Percentiles rank a stretch among this genome's conserved stretches.
Conservation (phyloP, 768 basidiomycete species). For the Xerocomellus amylosporus region DNA sequence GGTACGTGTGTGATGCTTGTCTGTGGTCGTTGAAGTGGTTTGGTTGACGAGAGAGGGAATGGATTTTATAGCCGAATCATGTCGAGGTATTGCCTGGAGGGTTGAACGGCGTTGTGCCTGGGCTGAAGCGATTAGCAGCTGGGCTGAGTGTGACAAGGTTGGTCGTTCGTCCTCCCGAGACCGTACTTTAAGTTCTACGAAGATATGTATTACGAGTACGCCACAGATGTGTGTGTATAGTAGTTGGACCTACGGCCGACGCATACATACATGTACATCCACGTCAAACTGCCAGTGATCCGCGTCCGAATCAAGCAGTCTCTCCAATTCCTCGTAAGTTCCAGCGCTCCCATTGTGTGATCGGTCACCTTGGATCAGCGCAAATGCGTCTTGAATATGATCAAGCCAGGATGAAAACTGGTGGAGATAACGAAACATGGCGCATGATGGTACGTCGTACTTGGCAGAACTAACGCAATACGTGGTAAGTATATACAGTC, state of each 20-base stretch:
- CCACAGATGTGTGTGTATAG: too few relatives aligned
- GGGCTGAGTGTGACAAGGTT: slow-evolving; percentile 41
- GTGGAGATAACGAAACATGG: too few relatives aligned
- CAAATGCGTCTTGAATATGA: slow-evolving; percentile 89
- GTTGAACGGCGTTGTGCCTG: slow-evolving; percentile 33
- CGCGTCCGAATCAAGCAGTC: slow-evolving; percentile 81
- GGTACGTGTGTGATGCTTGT: slow-evolving; percentile 4
- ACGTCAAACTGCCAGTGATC: slow-evolving; percentile 71
- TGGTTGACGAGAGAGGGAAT: background rate
- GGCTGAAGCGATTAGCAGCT: slow-evolving; percentile 29
- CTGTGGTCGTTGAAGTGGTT: background rate
- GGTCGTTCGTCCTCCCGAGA: slow-evolving; percentile 24
- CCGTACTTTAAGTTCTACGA: background rate
- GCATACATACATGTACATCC: background rate
- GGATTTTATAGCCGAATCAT: slow-evolving; percentile 33
- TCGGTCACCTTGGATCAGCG: slow-evolving; percentile 86
- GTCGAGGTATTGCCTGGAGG: slow-evolving; percentile 39
- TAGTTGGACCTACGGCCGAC: too few relatives aligned
- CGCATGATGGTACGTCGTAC: too few relatives aligned
- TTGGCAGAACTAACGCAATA: too few relatives aligned
- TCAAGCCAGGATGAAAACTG: slow-evolving; percentile 58
- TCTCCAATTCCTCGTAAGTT: slow-evolving; percentile 85
- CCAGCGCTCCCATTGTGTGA: slow-evolving; percentile 77
- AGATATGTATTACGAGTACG: background rate
- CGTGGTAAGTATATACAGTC: too few relatives aligned